phyloP scores from a whole-genome alignment of 2,329 filamentous ascomycete species.

The Dothideomycetes sp. region DNA sequence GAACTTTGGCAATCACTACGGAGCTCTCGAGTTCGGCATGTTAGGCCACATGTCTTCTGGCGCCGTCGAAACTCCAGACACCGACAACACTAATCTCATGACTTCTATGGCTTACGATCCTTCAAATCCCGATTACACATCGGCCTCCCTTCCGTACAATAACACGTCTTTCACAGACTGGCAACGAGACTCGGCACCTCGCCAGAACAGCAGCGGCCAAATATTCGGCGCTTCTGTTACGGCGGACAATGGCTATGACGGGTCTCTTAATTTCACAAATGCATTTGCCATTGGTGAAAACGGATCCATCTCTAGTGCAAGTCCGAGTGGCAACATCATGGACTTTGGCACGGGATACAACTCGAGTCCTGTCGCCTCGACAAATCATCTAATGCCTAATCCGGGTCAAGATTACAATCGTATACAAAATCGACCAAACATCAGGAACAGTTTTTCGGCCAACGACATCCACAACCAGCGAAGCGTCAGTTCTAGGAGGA shows the following conservation, averaged over 20 bases:
- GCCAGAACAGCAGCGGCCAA: slow-evolving; percentile 35
- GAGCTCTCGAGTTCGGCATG: slow-evolving; percentile 91
- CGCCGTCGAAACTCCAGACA: slow-evolving; percentile 38
- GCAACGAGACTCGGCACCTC: slow-evolving; percentile 29
- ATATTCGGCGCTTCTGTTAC: slow-evolving; percentile 35
- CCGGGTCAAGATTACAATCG: slow-evolving; percentile 7
- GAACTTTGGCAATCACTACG: slow-evolving; percentile 94
- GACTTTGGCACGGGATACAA: slow-evolving; percentile 33
- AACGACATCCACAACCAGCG: slow-evolving; percentile 21
- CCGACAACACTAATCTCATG: slow-evolving; percentile 22
- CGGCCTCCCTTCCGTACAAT: slow-evolving; percentile 18
- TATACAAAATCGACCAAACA: slow-evolving; percentile 19
- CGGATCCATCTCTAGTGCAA: slow-evolving; percentile 47
- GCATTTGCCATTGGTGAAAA: slow-evolving; percentile 55
- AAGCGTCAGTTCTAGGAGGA: slow-evolving; percentile 36
- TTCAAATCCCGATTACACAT: slow-evolving; percentile 18
- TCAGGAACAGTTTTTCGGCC: slow-evolving; percentile 23
- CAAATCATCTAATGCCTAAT: slow-evolving; percentile 7
- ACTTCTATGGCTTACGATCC: slow-evolving; percentile 25
- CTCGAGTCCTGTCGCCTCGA: slow-evolving; percentile 15
- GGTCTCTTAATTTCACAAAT: slow-evolving; percentile 37
- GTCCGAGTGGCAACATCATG: slow-evolving; percentile 47
- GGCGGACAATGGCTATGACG: slow-evolving; percentile 26
- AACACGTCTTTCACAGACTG: slow-evolving; percentile 19
- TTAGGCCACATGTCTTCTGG: slow-evolving; percentile 93